A percentile compares a stretch with the other conserved stretches of the same genome.
These are phyloP conservation scores for Saturnispora saitoi DNA, from an alignment of 805 yeast genomes.

Conservation along the genomic window DNA sequence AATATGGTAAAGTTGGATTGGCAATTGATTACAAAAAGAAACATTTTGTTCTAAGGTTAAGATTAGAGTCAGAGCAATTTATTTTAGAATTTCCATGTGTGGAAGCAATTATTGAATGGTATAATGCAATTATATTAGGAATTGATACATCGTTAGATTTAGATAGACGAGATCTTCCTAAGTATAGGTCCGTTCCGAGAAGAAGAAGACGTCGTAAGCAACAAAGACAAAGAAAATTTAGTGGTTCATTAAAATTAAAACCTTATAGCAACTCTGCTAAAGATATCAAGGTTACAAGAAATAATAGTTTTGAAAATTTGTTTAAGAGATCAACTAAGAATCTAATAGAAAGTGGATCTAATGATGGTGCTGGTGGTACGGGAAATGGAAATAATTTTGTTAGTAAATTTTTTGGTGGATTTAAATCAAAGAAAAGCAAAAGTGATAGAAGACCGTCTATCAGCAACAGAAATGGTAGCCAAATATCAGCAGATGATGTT, in stretches of 20 bases:
- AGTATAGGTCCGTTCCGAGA: constrained; percentile 73
- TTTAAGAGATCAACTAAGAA: constrained; percentile 7
- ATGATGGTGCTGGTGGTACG: not conserved
- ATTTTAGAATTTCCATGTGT: constrained; percentile 54
- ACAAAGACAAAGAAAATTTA: not conserved
- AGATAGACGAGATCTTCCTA: constrained; percentile 61
- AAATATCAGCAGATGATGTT: constrained; percentile 4
- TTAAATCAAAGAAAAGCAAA: not conserved
- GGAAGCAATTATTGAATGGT: constrained; percentile 72
- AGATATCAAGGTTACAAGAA: constrained; percentile 1
- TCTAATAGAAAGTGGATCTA: not conserved
- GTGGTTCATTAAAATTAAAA: constrained; percentile 1
- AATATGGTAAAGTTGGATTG: constrained; percentile 74
- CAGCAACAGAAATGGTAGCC: not conserved
- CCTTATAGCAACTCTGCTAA: not conserved
- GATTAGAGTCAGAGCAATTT: constrained; percentile 80
- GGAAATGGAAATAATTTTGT: not conserved
- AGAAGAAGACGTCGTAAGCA: constrained; percentile 43
- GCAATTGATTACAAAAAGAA: constrained; percentile 78
- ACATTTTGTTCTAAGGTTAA: constrained; percentile 57
- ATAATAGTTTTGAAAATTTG: constrained; percentile 16
- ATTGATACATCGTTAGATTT: constrained; percentile 75
- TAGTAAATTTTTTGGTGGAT: constrained; percentile 1
- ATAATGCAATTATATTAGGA: constrained; percentile 61
- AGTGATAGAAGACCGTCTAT: not conserved